phyloP scores from a whole-genome alignment of 129 eudicot species.

The Kitagawia praeruptora region DNA sequence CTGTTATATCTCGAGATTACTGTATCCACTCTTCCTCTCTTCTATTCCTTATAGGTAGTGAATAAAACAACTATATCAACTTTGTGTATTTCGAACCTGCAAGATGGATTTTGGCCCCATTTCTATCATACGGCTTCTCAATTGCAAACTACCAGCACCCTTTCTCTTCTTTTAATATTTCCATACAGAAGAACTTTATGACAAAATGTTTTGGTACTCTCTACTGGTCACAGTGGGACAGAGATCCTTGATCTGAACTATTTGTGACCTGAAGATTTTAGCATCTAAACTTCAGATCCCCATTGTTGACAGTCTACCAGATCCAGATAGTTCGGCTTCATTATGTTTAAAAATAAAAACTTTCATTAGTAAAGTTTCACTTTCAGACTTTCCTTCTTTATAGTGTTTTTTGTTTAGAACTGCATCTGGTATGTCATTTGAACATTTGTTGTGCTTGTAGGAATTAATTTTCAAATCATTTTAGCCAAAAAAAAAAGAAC shows the following conservation, averaged over 20 bases:
- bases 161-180: no score
- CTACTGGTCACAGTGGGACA: neutral
- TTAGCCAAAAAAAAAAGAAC: no score
- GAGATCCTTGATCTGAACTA: neutral
- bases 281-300: neutral
- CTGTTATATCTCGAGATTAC: neutral
- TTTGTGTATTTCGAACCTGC: neutral
- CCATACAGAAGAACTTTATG: neutral
- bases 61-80: neutral
- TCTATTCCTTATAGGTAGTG: neutral
- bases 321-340: neutral
- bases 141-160: neutral
- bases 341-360: neutral
- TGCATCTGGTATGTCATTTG: neutral
- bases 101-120: neutral
- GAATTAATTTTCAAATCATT: no score
- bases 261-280: neutral
- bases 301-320: neutral
- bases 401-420: neutral
- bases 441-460: neutral
- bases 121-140: neutral
- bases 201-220: neutral
- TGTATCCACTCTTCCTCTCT: neutral
- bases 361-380: neutral
- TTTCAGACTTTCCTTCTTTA: neutral